A percentile compares a stretch with the other conserved stretches of the same genome.
Evolutionary conservation across 2,329 filamentous ascomycete genomes (phyloP).

Genomic region (Tricladium varicosporioides): DNA sequence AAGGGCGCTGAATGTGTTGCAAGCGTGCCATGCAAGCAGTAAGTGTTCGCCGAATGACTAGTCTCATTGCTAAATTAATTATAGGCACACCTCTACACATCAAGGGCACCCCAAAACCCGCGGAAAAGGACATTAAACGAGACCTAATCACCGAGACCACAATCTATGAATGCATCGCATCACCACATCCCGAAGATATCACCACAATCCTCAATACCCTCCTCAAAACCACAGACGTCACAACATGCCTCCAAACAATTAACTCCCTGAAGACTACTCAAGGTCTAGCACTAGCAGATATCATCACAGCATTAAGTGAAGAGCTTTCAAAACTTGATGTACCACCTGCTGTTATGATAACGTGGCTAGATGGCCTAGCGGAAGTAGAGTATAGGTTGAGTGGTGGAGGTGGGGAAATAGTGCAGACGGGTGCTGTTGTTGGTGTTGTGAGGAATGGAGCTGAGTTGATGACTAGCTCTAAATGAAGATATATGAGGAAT

Average conservation of each 20-base stretch:
- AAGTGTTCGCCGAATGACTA: slow-evolving; percentile 35
- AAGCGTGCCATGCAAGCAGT: slow-evolving; percentile 95
- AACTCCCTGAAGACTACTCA: slow-evolving; percentile 83
- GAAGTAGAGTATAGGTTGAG: slow-evolving; percentile 91
- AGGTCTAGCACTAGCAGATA: slow-evolving; percentile 89
- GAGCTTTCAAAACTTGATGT: slow-evolving; percentile 82
- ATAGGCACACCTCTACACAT: slow-evolving; percentile 67
- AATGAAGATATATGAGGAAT: slow-evolving; percentile 14
- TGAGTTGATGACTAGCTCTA: slow-evolving; percentile 58
- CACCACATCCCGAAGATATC: slow-evolving; percentile 87
- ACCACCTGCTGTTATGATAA: slow-evolving; percentile 79
- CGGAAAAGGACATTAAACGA: slow-evolving; percentile 64
- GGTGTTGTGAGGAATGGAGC: slow-evolving; percentile 85
- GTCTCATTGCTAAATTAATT: background rate
- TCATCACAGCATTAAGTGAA: slow-evolving; percentile 81
- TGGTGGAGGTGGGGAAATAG: slow-evolving; percentile 78
- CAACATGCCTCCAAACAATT: slow-evolving; percentile 82
- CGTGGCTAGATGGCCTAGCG: slow-evolving; percentile 87
- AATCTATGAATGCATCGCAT: slow-evolving; percentile 97
- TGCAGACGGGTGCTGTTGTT: slow-evolving; percentile 92
- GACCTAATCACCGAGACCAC: slow-evolving; percentile 88
- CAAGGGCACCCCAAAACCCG: slow-evolving; percentile 57
- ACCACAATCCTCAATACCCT: slow-evolving; percentile 80
- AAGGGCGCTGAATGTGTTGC: slow-evolving; percentile 87
- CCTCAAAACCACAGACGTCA: slow-evolving; percentile 81